These are phyloP conservation scores for Pythium brassicae DNA, from an alignment of 352 stramenopile genomes.

Conservation along the genomic window DNA sequence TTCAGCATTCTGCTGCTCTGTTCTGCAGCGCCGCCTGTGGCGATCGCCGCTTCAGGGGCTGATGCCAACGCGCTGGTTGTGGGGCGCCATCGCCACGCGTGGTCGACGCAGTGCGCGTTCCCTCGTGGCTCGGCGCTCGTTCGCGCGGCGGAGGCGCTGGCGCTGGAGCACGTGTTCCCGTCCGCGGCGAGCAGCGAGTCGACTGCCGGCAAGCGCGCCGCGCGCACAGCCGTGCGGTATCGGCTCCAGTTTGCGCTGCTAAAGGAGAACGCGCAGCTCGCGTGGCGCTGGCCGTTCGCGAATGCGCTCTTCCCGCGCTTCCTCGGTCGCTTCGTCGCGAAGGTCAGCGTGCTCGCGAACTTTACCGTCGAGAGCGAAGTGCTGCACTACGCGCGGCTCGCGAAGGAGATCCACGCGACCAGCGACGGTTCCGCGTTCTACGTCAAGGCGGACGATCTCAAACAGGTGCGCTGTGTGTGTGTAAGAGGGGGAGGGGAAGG, in stretches of 20 bases:
- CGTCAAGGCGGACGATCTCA: conserved; percentile 55
- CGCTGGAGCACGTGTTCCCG: conserved; percentile 38
- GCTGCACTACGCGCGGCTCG: conserved; percentile 63
- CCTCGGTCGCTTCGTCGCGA: conserved; percentile 39
- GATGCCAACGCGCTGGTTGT: conserved; percentile 26
- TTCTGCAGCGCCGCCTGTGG: not conserved
- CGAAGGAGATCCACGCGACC: conserved; percentile 40
- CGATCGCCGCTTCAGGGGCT: not conserved
- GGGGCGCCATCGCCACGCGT: conserved; percentile 68
- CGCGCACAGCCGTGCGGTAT: conserved; percentile 51
- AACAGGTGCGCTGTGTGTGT: no score
- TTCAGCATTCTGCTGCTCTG: conserved; percentile 50
- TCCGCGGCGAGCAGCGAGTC: not conserved
- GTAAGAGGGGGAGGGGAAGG: no score
- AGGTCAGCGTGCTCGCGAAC: conserved; percentile 47
- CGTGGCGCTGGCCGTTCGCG: conserved; percentile 43
- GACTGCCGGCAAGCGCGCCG: conserved; percentile 17
- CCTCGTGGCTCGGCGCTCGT: conserved; percentile 21
- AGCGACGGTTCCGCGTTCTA: conserved; percentile 30
- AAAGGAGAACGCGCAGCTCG: conserved; percentile 37
- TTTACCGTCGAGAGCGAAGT: conserved; percentile 70
- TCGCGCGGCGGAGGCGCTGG: conserved; percentile 30
- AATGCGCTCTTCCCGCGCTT: conserved; percentile 32
- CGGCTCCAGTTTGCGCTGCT: conserved; percentile 66
- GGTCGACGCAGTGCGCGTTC: conserved; percentile 31